These are phyloP conservation scores for Plasmodium cynomolgi DNA, from an alignment of 169 alveolate genomes.

Conservation along the genomic window DNA sequence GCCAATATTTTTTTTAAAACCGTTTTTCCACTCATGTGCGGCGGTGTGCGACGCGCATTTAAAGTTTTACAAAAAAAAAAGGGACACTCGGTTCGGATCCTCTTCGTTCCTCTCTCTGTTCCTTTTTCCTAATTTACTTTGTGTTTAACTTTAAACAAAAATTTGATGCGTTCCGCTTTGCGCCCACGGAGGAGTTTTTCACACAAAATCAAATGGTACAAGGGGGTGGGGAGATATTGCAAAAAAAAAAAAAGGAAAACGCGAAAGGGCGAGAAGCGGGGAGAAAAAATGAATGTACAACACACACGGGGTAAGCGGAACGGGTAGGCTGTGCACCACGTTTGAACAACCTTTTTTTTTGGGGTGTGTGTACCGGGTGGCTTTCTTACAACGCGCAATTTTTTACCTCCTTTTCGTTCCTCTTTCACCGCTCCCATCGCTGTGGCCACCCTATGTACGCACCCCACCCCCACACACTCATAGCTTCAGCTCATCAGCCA, in stretches of 20 bases:
- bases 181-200: background rate
- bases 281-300: background rate
- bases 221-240: background rate
- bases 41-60: background rate
- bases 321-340: background rate
- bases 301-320: background rate
- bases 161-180: background rate
- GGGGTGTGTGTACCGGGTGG: no score
- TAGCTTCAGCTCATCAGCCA: constrained; percentile 51
- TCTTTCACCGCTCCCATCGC: background rate
- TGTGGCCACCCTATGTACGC: background rate
- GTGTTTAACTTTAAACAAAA: constrained; percentile 29
- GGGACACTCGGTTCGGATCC: background rate
- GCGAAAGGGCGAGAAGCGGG: background rate
- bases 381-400: no score
- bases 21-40: background rate
- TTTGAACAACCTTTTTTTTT: background rate
- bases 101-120: background rate
- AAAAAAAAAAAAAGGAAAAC: background rate
- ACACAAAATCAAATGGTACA: background rate
- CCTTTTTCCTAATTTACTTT: background rate
- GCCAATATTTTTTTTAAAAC: background rate
- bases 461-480: background rate
- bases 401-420: background rate
- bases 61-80: background rate